Conservation (phyloP, 83 land plant species). For the Picea mariana region DNA sequence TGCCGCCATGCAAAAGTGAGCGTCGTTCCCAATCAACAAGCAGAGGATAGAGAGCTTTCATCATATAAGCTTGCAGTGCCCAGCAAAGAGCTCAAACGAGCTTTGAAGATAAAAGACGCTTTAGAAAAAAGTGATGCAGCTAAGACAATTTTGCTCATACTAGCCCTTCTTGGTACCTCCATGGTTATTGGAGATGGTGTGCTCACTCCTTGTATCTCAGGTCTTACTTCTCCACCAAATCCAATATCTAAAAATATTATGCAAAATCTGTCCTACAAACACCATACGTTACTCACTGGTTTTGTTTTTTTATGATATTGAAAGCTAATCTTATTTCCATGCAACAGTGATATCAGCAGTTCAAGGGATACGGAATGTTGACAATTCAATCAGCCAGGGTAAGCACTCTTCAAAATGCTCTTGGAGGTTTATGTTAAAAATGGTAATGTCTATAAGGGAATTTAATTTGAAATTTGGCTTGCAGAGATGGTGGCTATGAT, state of each 20-base stretch:
- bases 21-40: slow-evolving; percentile 36
- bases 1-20: slow-evolving; percentile 31
- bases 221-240: slow-evolving; percentile 17
- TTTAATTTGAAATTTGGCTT: neutral
- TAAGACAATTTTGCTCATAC: slow-evolving; percentile 46
- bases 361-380: slow-evolving; percentile 43
- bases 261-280: neutral
- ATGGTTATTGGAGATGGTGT: slow-evolving; percentile 24
- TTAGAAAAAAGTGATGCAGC: slow-evolving; percentile 37
- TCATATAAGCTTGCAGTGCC: slow-evolving; percentile 35
- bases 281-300: neutral
- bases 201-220: slow-evolving; percentile 25
- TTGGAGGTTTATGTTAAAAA: neutral
- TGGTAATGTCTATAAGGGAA: neutral
- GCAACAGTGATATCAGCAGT: slow-evolving; percentile 66
- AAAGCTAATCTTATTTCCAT: too few relatives aligned
- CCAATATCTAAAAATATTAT: neutral
- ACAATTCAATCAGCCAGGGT: slow-evolving; percentile 21
- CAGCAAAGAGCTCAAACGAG: slow-evolving; percentile 10
- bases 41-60: slow-evolving; percentile 39
- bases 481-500: slow-evolving; percentile 43
- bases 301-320: neutral
- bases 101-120: slow-evolving; percentile 27
- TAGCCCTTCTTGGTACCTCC: slow-evolving; percentile 65
- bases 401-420: neutral